These are phyloP conservation scores for Candida schatavii DNA, from an alignment of 805 yeast species.

Conservation along the genomic window DNA sequence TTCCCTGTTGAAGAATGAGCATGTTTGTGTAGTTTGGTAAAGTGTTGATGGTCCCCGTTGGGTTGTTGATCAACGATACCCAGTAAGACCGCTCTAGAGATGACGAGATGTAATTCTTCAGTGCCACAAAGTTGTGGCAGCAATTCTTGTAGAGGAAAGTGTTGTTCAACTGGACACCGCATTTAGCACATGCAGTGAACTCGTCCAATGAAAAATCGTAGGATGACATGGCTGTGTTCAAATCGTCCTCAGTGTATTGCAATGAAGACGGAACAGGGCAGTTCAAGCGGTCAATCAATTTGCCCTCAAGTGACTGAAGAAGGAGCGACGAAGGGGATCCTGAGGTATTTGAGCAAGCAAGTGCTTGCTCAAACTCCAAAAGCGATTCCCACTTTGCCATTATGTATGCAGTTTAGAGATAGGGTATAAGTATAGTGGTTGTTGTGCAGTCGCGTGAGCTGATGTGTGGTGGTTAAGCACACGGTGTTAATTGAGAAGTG, in stretches of 20 bases:
- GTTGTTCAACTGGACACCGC: constrained; percentile 22
- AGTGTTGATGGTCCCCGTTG: constrained; percentile 42
- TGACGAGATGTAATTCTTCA: constrained; percentile 14
- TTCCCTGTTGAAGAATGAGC: constrained; percentile 41
- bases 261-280: constrained; percentile 5
- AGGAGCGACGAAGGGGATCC: constrained; percentile 21
- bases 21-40: constrained; percentile 48
- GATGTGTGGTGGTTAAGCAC: too few relatives aligned
- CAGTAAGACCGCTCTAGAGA: constrained; percentile 40
- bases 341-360: constrained; percentile 15
- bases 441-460: too few relatives aligned
- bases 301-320: constrained; percentile 11
- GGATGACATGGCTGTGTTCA: constrained; percentile 12
- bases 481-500: too few relatives aligned
- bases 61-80: constrained; percentile 43
- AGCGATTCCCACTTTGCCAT: constrained; percentile 25
- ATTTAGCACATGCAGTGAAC: constrained; percentile 29
- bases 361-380: constrained; percentile 35
- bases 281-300: constrained; percentile 8
- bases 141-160: constrained; percentile 16
- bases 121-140: constrained; percentile 21
- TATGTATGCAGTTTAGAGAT: not conserved
- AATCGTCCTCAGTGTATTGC: constrained; percentile 14
- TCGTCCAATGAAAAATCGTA: constrained; percentile 28
- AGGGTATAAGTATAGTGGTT: too few relatives aligned